A percentile compares a stretch with the other conserved stretches of the same genome.
phyloP scores from a whole-genome alignment of 2,329 filamentous ascomycete genomes.

The Neophaeococcomyces aloes region DNA sequence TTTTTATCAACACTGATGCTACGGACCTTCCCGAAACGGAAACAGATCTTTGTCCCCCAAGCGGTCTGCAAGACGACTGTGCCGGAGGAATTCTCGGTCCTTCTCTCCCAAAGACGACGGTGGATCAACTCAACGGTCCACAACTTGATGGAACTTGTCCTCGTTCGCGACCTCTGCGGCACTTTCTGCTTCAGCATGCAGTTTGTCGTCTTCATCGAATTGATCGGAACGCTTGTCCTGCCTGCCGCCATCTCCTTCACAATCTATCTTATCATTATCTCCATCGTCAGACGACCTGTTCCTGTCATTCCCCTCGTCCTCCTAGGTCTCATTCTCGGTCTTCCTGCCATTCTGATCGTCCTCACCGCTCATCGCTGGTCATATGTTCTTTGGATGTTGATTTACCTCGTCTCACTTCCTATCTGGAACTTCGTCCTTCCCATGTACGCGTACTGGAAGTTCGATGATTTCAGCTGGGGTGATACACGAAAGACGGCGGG shows the following conservation, averaged over 20 bases:
- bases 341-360: slow-evolving; percentile 83
- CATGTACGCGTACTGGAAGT: slow-evolving; percentile 96
- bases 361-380: slow-evolving; percentile 86
- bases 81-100: slow-evolving; percentile 80
- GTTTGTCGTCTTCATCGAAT: slow-evolving; percentile 91
- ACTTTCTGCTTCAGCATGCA: slow-evolving; percentile 99
- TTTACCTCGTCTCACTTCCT: slow-evolving; percentile 85
- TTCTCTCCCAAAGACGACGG: slow-evolving; percentile 85
- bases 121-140: slow-evolving; percentile 99
- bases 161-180: slow-evolving; percentile 90
- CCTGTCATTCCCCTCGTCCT: slow-evolving; percentile 87
- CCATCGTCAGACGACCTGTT: slow-evolving; percentile 63
- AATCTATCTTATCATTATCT: slow-evolving; percentile 84
- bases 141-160: slow-evolving; percentile 93
- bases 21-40: slow-evolving; percentile 96
- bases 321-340: slow-evolving; percentile 79
- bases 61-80: slow-evolving; percentile 98
- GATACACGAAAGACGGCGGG: slow-evolving; percentile 93
- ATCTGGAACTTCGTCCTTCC: slow-evolving; percentile 97
- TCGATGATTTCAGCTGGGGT: slow-evolving; percentile 98
- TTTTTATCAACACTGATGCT: slow-evolving; percentile 96
- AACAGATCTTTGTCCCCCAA: slow-evolving; percentile 96
- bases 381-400: slow-evolving; percentile 93
- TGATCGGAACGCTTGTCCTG: slow-evolving; percentile 86
- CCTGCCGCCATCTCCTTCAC: slow-evolving; percentile 96